Percentiles rank a stretch among this genome's conserved stretches.
Evolutionary conservation across 1,284 basidiomycete genomes (phyloP).

Genomic region (Apiotrichum domesticum): DNA sequence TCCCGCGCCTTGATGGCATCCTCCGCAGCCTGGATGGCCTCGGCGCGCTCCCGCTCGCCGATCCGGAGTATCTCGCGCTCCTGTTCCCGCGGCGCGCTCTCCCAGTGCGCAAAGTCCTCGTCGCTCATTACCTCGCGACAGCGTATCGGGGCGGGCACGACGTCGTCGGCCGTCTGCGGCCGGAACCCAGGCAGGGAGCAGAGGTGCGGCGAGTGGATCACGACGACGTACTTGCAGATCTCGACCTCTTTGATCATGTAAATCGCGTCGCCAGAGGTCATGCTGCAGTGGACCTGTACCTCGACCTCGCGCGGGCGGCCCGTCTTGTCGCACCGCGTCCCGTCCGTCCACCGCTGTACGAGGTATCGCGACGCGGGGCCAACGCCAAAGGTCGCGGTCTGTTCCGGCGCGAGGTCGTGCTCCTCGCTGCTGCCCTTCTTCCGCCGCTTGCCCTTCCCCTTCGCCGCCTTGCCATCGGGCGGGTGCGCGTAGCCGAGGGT

Average conservation of each 20-base stretch:
- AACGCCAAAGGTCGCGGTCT: conserved; percentile 26
- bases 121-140: conserved; percentile 43
- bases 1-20: too few species aligned
- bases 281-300: conserved; percentile 94
- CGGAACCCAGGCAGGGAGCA: conserved; percentile 86
- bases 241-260: conserved; percentile 85
- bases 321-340: conserved; percentile 85
- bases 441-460: background rate
- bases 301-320: conserved; percentile 76
- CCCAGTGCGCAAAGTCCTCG: conserved; percentile 30
- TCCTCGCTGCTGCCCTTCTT: conserved; percentile 4
- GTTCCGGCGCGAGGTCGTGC: conserved; percentile 12
- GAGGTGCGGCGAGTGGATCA: conserved; percentile 84
- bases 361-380: conserved; percentile 63
- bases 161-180: conserved; percentile 50
- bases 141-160: conserved; percentile 32
- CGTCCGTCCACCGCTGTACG: conserved; percentile 78
- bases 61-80: background rate
- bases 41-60: conserved; percentile 1
- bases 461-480: background rate
- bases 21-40: background rate
- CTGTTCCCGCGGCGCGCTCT: background rate
- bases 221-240: conserved; percentile 80
- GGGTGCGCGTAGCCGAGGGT: conserved; percentile 37
- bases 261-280: conserved; percentile 70